Percentiles rank a stretch among this genome's conserved stretches.
Conservation (phyloP, 352 stramenopile species). For the Phytophthora capsici region DNA sequence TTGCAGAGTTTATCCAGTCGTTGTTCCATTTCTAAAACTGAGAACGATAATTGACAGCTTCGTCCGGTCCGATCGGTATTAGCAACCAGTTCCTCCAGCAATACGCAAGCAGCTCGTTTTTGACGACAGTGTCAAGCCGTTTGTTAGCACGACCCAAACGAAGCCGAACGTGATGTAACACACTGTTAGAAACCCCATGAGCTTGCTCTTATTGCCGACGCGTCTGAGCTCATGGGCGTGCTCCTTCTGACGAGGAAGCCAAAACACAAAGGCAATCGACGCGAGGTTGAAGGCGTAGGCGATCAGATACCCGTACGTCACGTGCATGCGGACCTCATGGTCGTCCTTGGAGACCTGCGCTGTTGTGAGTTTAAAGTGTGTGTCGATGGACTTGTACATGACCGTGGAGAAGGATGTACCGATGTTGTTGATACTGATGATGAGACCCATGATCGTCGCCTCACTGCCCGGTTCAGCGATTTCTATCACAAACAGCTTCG, state of each 20-base stretch:
- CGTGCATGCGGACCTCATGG: conserved; percentile 47
- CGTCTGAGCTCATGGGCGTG: conserved; percentile 49
- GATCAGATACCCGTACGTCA: conserved; percentile 60
- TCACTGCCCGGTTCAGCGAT: conserved; percentile 49
- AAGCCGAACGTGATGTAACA: conserved; percentile 49
- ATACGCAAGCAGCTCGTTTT: conserved; percentile 60
- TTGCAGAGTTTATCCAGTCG: too few relatives aligned
- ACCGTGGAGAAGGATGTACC: conserved; percentile 51
- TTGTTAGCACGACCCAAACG: conserved; percentile 59
- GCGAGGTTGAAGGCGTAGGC: conserved; percentile 56
- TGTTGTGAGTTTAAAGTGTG: conserved; percentile 49
- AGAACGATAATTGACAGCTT: too few relatives aligned
- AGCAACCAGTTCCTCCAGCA: conserved; percentile 53
- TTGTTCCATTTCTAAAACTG: too few relatives aligned
- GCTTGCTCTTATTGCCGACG: conserved; percentile 45
- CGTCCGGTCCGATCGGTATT: too few relatives aligned
- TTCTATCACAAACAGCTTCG: conserved; percentile 52
- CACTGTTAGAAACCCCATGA: conserved; percentile 40
- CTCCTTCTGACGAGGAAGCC: conserved; percentile 57
- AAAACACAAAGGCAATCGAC: conserved; percentile 50
- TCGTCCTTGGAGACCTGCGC: conserved; percentile 41
- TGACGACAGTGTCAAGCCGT: conserved; percentile 54
- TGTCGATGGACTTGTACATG: conserved; percentile 62
- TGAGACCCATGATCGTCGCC: conserved; percentile 50
- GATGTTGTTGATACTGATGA: conserved; percentile 45